Base-by-base conservation (phyloP, 2,329 filamentous ascomycete species). In the Colletotrichum shisoi region DNA sequence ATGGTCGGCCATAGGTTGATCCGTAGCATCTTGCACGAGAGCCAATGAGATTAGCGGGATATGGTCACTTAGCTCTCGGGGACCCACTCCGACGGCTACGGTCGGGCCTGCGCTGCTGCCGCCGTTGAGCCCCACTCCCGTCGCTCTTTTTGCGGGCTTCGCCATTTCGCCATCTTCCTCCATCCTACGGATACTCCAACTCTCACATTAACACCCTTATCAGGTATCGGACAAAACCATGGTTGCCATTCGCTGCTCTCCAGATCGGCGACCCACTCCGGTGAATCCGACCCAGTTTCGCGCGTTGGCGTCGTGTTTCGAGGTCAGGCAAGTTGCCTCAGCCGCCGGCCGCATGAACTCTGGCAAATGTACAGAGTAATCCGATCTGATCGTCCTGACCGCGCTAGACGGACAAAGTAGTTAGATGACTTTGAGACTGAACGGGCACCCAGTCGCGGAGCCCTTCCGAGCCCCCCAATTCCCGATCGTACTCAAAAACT, bases 221-320 rank as follows among this genome's bases (percentile, higher is more conserved):
- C 64, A 64, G 51, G 64, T 67, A 67, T 56, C 49, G 27, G 42
- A 8, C 54, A 40, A 24, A 37, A 12, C 3, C 15, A 17, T 21
- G 13, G 3, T 15, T 40, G 13, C 24, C 19, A 67, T 64, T 67
- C 49, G 64, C 27, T 49, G 19, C 19, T 12, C 21, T 13, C 5
- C 24, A 59, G 64, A 64, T 67, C 64, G 64, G 64, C 54, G 61
- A 67, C 64, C 64, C 64, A 67, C 61, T 46, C 64, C 64, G 64
- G 15, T 11, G n/a, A 12, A 8, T 31, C 13, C 15, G 40, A 53
- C 46, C 24, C 24, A 8, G 31, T 39, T 62, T 45, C 49, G 51
- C 57, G 34, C 52, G 46, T 46, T 27, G 53, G 52, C 31, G 34
- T 54, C 15, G 17, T 15, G 19, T n/a, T 17, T 24, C 3, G 57